Base-by-base conservation (phyloP, 306 rosid species). In the Alnus glutinosa region DNA sequence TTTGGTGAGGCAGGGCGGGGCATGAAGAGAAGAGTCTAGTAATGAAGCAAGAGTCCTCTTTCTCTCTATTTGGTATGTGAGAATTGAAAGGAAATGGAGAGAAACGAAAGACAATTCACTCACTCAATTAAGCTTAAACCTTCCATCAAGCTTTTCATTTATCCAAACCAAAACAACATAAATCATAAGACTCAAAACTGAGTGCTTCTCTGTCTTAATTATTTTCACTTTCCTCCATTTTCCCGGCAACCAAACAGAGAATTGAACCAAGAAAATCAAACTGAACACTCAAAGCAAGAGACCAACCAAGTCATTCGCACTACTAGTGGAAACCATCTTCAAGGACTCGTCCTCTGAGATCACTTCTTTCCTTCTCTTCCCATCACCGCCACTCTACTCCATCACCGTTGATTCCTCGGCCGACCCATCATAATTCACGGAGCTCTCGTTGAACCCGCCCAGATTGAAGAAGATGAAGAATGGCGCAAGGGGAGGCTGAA, bases 341-440 rank as follows among this genome's bases (percentile, higher is more conserved):
- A 93, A 91, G 55, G 90, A 91, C 74, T 91, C 90, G 78, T 89
- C 93, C 75, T 88, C 97, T 2, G 89, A 77, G 89, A 86, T 85
- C 68, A 83, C 75, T 50, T 84, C 87, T 83, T 86, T 89, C 71
- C 92, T 86, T 92, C 89, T 93, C 78, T 90, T 82, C 62, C 84
- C 74, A 68, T 85, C 83, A 7, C 79, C 86, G 75, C 81, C 92
- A 75, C 91, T 83, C 75, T 80, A 90, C 78, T 80, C 88, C 16
- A 97, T 91, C 75, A 91, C 83, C 11, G 97, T 86, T 66, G 98
- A 93, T 73, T 88, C 91, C 76, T 91, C 97, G 79, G 83, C 77
- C 14, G 94, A 93, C 75, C 86, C 89, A 44, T 86, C 86, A 23
- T 83, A 84, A 74, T 82, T 80, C 32, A 16, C 80, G 36, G 86